Evolutionary conservation across 805 yeast species (phyloP).

Genomic region (Wickerhamiella azyma): DNA sequence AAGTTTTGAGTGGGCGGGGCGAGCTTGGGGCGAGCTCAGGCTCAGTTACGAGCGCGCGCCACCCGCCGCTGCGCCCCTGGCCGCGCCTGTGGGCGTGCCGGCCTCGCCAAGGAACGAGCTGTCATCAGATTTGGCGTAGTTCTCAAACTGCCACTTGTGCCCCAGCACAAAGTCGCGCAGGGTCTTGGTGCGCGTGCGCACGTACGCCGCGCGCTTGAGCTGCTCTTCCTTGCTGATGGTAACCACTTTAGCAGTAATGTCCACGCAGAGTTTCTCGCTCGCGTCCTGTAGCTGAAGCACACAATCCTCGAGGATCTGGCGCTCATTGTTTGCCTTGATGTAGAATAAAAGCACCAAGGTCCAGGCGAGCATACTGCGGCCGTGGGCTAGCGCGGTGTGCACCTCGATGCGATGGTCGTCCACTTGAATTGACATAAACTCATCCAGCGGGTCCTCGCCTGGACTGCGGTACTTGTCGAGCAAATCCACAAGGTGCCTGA

Average conservation of each 20-base stretch:
- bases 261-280: constrained; percentile 37
- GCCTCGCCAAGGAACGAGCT: too few species aligned
- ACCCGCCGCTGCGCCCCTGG: too few species aligned
- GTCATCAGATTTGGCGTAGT: not conserved
- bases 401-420: not conserved
- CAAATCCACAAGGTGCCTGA: not conserved
- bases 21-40: not conserved
- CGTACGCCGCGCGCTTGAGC: not conserved
- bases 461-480: not conserved
- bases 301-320: constrained; percentile 52
- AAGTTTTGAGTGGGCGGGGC: too few species aligned
- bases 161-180: not conserved
- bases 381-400: constrained; percentile 45
- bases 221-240: not conserved
- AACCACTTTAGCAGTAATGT: not conserved
- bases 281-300: constrained; percentile 50
- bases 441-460: constrained; percentile 3
- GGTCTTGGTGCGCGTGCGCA: not conserved
- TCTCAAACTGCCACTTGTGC: constrained; percentile 1
- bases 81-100: too few species aligned
- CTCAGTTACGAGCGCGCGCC: too few species aligned
- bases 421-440: not conserved
- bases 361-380: constrained; percentile 78
- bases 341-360: constrained; percentile 71
- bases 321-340: constrained; percentile 36